Conservation (phyloP, 2,329 filamentous ascomycete genomes). For the Colletotrichum eleusines region DNA sequence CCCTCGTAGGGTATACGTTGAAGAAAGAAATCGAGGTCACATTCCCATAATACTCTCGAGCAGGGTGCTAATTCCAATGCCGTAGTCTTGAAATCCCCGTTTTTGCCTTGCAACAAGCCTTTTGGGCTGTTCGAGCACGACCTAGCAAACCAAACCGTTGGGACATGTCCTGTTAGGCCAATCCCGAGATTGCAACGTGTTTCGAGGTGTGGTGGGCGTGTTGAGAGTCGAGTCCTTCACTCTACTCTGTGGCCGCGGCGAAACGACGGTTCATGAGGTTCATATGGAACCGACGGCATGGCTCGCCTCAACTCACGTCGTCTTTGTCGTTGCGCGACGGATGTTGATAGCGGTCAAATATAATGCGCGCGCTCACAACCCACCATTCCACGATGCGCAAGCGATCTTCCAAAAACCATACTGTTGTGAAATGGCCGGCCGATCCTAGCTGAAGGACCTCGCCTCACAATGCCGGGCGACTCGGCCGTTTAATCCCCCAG, state of each 20-base stretch:
- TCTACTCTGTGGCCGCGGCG: background rate
- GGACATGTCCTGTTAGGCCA: background rate
- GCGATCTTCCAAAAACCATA: slow-evolving; percentile 4
- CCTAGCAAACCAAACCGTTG: background rate
- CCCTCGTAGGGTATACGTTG: background rate
- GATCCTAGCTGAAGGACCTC: slow-evolving; percentile 9
- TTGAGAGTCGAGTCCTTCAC: background rate
- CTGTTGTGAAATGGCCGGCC: background rate
- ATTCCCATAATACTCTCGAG: background rate
- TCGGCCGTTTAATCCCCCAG: background rate
- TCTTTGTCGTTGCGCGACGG: background rate
- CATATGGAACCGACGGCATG: background rate
- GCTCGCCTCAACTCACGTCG: background rate
- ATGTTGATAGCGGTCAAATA: background rate
- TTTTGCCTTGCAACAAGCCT: background rate
- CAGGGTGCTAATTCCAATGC: background rate
- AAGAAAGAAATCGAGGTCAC: background rate
- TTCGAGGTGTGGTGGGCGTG: slow-evolving; percentile 1
- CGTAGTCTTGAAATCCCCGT: background rate
- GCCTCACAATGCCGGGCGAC: slow-evolving; percentile 6
- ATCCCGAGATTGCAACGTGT: background rate
- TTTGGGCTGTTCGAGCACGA: background rate
- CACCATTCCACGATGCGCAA: background rate
- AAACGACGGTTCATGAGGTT: background rate
- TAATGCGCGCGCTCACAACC: background rate